Conservation (phyloP, 192 early-diverging fungal genomes). For the Anaeromyces robustus region DNA sequence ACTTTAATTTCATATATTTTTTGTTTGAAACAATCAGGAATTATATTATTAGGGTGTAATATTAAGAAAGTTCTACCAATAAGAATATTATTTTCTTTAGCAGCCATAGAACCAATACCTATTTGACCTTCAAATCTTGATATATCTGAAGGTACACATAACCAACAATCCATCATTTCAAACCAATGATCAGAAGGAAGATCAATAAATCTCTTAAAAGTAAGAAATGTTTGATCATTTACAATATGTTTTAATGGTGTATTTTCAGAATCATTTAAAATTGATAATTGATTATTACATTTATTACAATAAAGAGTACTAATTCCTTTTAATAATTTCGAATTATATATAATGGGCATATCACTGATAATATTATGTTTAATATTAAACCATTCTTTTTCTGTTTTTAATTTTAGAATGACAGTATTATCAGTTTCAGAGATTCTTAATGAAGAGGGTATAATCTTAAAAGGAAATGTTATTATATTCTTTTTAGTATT, state of each 20-base stretch:
- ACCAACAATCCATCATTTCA: neutral
- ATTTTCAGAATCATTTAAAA: neutral
- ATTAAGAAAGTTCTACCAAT: neutral
- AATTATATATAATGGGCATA: neutral
- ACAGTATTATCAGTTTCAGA: neutral
- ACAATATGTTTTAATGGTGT: too few relatives aligned
- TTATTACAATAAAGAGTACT: neutral
- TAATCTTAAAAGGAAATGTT: neutral
- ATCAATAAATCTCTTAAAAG: neutral
- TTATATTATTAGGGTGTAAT: neutral
- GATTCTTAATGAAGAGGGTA: neutral
- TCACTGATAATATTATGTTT: neutral
- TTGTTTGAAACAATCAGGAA: neutral
- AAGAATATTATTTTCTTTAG: neutral
- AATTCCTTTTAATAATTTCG: neutral
- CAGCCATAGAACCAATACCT: neutral
- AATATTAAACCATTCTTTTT: neutral
- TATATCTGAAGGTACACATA: neutral
- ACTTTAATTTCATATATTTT: neutral
- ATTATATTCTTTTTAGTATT: neutral
- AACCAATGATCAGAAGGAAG: neutral
- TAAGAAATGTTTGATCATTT: too few relatives aligned
- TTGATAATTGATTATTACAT: neutral
- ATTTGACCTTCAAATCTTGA: neutral
- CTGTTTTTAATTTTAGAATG: neutral